phyloP scores from a whole-genome alignment of 257 asterid species.

The Agastache rugosa region DNA sequence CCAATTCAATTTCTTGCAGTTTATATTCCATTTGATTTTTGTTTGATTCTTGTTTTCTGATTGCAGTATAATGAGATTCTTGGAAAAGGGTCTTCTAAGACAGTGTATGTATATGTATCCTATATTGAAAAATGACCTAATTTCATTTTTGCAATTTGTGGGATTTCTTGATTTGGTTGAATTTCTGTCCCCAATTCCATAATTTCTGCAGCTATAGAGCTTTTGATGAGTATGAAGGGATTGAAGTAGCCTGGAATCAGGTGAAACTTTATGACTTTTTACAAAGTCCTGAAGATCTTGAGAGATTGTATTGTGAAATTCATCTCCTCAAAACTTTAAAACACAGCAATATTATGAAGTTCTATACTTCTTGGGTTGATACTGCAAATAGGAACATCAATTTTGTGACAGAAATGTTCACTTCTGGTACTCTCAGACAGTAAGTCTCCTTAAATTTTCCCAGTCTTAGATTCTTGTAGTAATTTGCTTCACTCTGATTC shows the following conservation, averaged over 20 bases:
- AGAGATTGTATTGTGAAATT: constrained; percentile 88
- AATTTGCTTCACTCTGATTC: background rate
- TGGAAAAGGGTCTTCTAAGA: constrained; percentile 95
- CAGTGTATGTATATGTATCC: constrained; percentile 67
- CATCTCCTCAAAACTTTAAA: constrained; percentile 88
- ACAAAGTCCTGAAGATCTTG: constrained; percentile 94
- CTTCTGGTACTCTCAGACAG: constrained; percentile 98
- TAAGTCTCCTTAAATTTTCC: constrained; percentile 43
- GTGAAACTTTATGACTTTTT: constrained; percentile 83
- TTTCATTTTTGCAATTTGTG: constrained; percentile 10
- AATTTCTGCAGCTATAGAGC: constrained; percentile 71
- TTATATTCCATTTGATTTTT: background rate
- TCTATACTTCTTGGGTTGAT: constrained; percentile 94
- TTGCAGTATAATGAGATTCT: constrained; percentile 96
- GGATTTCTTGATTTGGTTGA: constrained; percentile 27
- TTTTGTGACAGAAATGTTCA: constrained; percentile 97
- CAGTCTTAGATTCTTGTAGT: constrained; percentile 13
- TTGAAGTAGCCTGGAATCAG: constrained; percentile 98
- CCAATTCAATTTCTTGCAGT: background rate
- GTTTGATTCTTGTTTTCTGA: constrained; percentile 24
- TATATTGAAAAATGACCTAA: constrained; percentile 1
- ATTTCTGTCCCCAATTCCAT: background rate
- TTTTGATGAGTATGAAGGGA: constrained; percentile 97
- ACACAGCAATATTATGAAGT: constrained; percentile 87
- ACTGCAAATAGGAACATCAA: constrained; percentile 86